Evolutionary conservation across 1,139 yeast species (phyloP).

Genomic region (Yamadazyma jaroonii): DNA sequence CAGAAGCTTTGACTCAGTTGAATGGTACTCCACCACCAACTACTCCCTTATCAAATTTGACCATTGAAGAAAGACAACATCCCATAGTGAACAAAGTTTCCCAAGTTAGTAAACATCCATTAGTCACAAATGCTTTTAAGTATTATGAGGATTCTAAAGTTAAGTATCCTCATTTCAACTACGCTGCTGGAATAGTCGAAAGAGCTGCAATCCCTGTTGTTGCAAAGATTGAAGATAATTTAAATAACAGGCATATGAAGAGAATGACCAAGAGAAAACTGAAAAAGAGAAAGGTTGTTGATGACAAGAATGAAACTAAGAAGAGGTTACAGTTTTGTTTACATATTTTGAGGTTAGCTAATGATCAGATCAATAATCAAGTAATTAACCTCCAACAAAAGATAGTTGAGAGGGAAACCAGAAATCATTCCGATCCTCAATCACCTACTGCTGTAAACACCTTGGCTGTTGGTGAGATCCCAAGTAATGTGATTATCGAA

Average conservation of each 20-base stretch:
- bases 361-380: constrained; percentile 63
- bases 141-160: constrained; percentile 57
- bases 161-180: constrained; percentile 56
- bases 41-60: constrained; percentile 14
- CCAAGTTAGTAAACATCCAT: constrained; percentile 44
- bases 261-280: constrained; percentile 16
- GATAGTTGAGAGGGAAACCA: constrained; percentile 24
- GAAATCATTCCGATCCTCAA: constrained; percentile 3
- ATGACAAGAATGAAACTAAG: constrained; percentile 53
- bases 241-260: constrained; percentile 38
- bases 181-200: constrained; percentile 67
- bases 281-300: constrained; percentile 20
- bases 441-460: background rate
- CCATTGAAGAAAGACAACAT: constrained; percentile 22
- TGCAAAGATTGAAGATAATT: constrained; percentile 45
- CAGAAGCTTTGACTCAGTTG: constrained; percentile 41
- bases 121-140: constrained; percentile 56
- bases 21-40: constrained; percentile 18
- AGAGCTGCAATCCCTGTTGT: constrained; percentile 61
- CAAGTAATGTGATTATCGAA: constrained; percentile 5
- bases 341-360: constrained; percentile 72
- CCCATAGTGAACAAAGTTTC: constrained; percentile 46
- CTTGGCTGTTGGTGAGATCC: background rate
- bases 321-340: constrained; percentile 70
- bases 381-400: constrained; percentile 57